phyloP scores from a whole-genome alignment of 495 filamentous ascomycete species.

The Penicilliopsis zonata region DNA sequence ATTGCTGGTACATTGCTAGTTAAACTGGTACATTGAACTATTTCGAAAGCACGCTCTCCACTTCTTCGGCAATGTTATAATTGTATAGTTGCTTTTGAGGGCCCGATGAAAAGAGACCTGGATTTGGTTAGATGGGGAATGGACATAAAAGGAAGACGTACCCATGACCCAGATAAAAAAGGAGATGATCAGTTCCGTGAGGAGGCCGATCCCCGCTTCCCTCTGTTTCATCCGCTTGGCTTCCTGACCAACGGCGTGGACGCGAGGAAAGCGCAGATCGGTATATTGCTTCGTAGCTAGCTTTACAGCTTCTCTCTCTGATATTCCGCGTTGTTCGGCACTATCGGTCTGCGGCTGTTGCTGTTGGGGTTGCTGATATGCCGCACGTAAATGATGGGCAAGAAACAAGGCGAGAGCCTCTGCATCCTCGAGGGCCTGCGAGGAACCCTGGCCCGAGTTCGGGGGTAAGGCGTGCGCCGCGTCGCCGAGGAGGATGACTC shows the following conservation, averaged over 20 bases:
- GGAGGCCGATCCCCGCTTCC: slow-evolving; percentile 18
- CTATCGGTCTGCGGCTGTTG: neutral
- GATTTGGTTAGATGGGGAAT: no score
- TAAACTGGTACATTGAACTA: no score
- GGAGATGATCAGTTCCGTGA: slow-evolving; percentile 26
- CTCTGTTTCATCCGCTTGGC: slow-evolving; percentile 16
- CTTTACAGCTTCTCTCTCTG: slow-evolving; percentile 10
- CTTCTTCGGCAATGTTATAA: no score
- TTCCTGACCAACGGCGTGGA: slow-evolving; percentile 15
- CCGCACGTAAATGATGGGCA: slow-evolving; percentile 11
- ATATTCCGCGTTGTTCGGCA: no score
- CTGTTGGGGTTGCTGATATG: slow-evolving; percentile 1
- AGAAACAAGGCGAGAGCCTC: slow-evolving; percentile 26
- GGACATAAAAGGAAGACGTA: no score
- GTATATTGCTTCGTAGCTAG: slow-evolving; percentile 17
- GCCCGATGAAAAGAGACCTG: no score
- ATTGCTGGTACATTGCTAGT: no score
- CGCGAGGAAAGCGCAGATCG: slow-evolving; percentile 17
- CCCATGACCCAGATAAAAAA: slow-evolving; percentile 20
- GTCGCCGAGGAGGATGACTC: slow-evolving; percentile 28
- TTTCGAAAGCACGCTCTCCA: no score
- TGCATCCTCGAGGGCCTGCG: slow-evolving; percentile 35
- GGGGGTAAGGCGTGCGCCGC: slow-evolving; percentile 39
- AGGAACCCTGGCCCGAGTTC: slow-evolving; percentile 33
- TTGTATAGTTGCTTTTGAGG: no score